Evolutionary conservation across 306 rosid species (phyloP).

Genomic region (Ammopiptanthus mongolicus): DNA sequence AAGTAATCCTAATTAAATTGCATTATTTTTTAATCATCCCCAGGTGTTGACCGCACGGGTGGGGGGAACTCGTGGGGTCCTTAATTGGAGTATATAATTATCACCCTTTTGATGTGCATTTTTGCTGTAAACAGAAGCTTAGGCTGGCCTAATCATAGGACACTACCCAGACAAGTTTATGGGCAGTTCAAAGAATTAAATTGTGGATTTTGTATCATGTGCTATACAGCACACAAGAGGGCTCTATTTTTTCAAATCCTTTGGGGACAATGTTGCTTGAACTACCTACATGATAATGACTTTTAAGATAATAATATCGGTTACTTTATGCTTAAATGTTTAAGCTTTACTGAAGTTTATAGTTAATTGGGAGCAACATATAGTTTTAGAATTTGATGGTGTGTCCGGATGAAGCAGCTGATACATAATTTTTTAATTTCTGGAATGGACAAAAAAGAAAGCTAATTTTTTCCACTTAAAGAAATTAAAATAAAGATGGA

Average conservation of each 20-base stretch:
- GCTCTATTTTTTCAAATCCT: not conserved
- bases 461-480: not conserved
- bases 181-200: slow-evolving; percentile 10
- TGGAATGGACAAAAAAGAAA: not conserved
- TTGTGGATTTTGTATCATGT: slow-evolving; percentile 1
- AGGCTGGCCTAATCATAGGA: slow-evolving; percentile 22
- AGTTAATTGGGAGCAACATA: not conserved
- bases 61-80: slow-evolving; percentile 40
- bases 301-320: not conserved
- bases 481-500: not conserved
- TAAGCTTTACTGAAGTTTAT: not conserved
- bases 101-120: not conserved
- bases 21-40: slow-evolving; percentile 14
- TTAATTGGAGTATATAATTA: slow-evolving; percentile 9
- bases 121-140: slow-evolving; percentile 35
- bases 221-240: not conserved
- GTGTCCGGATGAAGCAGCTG: slow-evolving; percentile 3
- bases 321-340: not conserved
- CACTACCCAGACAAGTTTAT: slow-evolving; percentile 32
- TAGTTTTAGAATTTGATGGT: not conserved
- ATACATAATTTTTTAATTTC: not conserved
- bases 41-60: slow-evolving; percentile 70
- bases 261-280: slow-evolving; percentile 28
- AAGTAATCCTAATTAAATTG: slow-evolving; percentile 28
- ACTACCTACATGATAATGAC: slow-evolving; percentile 17